Evolutionary conservation across 805 yeast species (phyloP), one percentile per base, ranked within the genome.

Genomic region (Candida sithepensis): DNA sequence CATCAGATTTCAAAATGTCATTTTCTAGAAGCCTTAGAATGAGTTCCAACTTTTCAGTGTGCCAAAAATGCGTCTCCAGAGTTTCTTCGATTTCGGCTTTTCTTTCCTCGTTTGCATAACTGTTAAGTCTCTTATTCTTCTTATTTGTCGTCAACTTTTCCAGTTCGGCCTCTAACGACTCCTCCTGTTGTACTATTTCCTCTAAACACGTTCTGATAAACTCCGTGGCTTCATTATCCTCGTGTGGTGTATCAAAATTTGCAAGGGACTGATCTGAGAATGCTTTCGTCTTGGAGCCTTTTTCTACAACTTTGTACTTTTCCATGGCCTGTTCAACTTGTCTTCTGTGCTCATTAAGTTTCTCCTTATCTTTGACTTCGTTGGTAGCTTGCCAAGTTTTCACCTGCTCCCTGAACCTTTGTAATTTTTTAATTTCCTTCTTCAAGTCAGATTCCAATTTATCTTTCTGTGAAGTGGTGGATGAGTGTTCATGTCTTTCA

Each of bases 141-240:
- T 80, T 81, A 2, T 76, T 65, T 8, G 65, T 52, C 7, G 58
- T 57, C n/a, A 83, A 59, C 39, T 66, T 70, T 51, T 81, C 88
- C 37, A 82, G 71, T 62, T 85, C 88, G 4, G 84, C 85, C 63
- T 89, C 97, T 47, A 84, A 72, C 34, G 75, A 69, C 64, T 91
- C 97, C 49, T 79, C 75, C 61, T 92, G 98, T 57, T 82, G 82
- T 57, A 81, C 84, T 48, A 90, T 71, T 63, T 87, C 94, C 43
- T 88, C 97, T 52, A 88, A 70, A 61, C 84, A 76, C 22, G 75
- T 79, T 50, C 81, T 79, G 18, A 91, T 69, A 64, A 90, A 92
- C 36, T 79, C 77, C 39, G 77, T 72, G 13, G 89, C 85, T 47
- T 88, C 96, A 49, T 77, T 80, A 58, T 82, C 80, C 58, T 88